Evolutionary conservation across 768 basidiomycete genomes (phyloP).

Genomic region (Tulasnella sp.): DNA sequence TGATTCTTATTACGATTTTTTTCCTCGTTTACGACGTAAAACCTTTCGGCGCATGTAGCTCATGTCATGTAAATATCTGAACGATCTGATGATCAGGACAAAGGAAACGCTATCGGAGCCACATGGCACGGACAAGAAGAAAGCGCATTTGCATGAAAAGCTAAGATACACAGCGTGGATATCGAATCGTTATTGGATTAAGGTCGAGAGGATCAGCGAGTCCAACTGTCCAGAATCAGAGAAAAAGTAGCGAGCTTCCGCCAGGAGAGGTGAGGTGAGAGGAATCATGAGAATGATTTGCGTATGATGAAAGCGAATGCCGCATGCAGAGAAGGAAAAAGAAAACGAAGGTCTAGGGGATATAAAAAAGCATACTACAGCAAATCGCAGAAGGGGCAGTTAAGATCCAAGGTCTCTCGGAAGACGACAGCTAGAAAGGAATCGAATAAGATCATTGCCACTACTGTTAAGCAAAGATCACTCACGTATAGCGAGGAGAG

Average conservation of each 20-base stretch:
- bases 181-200: conserved; percentile 1
- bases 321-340: neutral
- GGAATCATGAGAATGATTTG: neutral
- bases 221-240: neutral
- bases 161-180: conserved; percentile 1
- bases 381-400: conserved; percentile 60
- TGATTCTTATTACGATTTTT: neutral
- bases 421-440: conserved; percentile 47
- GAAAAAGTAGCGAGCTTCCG: neutral
- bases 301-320: neutral
- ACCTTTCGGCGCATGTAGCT: neutral
- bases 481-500: conserved; percentile 74
- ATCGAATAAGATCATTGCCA: conserved; percentile 23
- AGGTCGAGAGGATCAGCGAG: neutral
- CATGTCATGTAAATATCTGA: neutral
- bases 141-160: neutral
- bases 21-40: neutral
- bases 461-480: conserved; percentile 26
- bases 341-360: conserved; percentile 3
- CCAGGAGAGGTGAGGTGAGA: neutral
- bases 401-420: conserved; percentile 52
- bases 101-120: neutral
- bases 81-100: neutral
- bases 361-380: conserved; percentile 18
- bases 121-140: neutral